These are phyloP conservation scores for Liquidambar formosana DNA, from an alignment of 164 flowering plant genomes.

Conservation along the genomic window DNA sequence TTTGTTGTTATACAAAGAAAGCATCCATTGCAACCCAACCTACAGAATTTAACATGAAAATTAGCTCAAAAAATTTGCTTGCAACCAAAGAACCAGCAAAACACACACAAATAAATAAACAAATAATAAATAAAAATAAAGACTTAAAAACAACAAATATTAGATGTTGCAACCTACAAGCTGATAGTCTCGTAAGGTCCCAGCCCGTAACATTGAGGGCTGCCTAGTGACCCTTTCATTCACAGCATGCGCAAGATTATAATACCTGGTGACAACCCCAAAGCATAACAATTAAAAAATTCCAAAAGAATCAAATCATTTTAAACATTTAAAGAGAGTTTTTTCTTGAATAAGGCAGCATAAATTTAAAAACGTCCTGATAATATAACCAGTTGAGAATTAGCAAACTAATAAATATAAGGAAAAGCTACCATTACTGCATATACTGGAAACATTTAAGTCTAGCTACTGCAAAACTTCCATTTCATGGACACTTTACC, in stretches of 20 bases:
- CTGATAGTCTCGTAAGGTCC: constrained; percentile 96
- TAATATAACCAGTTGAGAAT: background rate
- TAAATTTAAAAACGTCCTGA: background rate
- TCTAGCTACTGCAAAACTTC: background rate
- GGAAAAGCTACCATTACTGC: background rate
- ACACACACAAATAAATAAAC: background rate
- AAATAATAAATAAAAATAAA: too few species aligned
- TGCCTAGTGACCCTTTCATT: constrained; percentile 85
- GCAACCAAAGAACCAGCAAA: background rate
- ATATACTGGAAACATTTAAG: background rate
- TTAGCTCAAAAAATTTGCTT: background rate
- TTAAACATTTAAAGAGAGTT: background rate
- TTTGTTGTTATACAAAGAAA: constrained; percentile 95
- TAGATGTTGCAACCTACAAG: constrained; percentile 65
- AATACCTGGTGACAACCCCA: constrained; percentile 59
- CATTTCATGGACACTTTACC: too few species aligned
- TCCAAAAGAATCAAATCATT: background rate
- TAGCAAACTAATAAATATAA: background rate
- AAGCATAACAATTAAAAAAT: background rate
- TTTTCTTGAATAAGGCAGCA: background rate
- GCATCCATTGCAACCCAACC: constrained; percentile 99
- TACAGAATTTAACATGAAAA: constrained; percentile 24
- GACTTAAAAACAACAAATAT: constrained; percentile 12
- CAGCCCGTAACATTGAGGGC: constrained; percentile 91
- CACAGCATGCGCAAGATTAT: constrained; percentile 97